Conservation (phyloP, 805 yeast genomes). For the Metschnikowia reukaufii region DNA sequence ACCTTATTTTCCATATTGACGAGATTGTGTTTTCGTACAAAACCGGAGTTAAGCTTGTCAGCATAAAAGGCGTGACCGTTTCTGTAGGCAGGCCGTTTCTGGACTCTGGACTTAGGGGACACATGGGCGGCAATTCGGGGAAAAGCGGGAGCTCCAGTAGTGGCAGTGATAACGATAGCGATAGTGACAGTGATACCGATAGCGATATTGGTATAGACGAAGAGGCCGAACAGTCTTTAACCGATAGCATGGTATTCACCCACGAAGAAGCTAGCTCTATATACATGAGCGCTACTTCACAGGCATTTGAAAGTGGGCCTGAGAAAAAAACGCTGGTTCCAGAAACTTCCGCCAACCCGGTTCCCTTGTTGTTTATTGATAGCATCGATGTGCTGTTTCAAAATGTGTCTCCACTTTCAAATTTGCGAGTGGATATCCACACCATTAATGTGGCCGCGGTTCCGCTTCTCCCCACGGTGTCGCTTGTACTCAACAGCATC, state of each 20-base stretch:
- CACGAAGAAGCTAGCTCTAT: slow-evolving; percentile 68
- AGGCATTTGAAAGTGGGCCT: slow-evolving; percentile 30
- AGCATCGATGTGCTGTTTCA: slow-evolving; percentile 44
- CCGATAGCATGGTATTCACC: slow-evolving; percentile 63
- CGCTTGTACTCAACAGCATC: slow-evolving; percentile 39
- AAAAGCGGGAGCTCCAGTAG: slow-evolving; percentile 1
- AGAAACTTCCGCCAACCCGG: slow-evolving; percentile 9
- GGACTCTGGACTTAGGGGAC: slow-evolving; percentile 27
- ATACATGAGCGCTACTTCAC: slow-evolving; percentile 79
- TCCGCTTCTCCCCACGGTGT: slow-evolving; percentile 42
- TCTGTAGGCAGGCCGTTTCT: slow-evolving; percentile 42
- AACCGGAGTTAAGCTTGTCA: slow-evolving; percentile 47
- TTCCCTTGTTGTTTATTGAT: slow-evolving; percentile 35
- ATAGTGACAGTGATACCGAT: slow-evolving; percentile 17
- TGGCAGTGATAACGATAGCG: background rate
- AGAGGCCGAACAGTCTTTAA: slow-evolving; percentile 45
- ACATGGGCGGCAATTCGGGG: background rate
- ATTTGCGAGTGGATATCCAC: slow-evolving; percentile 42
- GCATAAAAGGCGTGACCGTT: slow-evolving; percentile 40
- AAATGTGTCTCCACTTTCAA: slow-evolving; percentile 39
- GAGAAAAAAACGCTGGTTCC: background rate
- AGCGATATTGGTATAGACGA: slow-evolving; percentile 17
- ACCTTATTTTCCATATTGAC: slow-evolving; percentile 35
- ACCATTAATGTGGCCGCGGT: slow-evolving; percentile 42
- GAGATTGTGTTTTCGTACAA: slow-evolving; percentile 36